Base-by-base conservation (phyloP, 2,329 filamentous ascomycete species). In the Biscogniauxia sp. region DNA sequence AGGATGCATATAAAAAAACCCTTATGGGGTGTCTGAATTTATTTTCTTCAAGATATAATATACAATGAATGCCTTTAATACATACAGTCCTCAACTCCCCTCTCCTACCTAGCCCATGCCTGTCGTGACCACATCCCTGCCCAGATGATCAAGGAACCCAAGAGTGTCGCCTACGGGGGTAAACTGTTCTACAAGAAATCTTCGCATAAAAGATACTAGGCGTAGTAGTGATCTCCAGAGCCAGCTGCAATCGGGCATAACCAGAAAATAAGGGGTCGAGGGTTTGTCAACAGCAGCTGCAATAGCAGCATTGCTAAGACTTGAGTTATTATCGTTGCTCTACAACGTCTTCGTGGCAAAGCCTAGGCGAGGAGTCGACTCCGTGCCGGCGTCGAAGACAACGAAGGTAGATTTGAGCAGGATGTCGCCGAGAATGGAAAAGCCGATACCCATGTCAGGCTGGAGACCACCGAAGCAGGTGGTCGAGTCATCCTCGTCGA, bases 401-500 rank as follows among this genome's bases (percentile, higher is more conserved):
- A 85, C 84, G 68, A 86, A 89, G 68, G 86, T 82, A 64, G 80
- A 80, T 82, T 89, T 89, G 61, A 90, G 79, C 76, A 88, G 87
- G 65, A 88, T 79, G 66, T 89, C 87, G 28, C 87, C 87, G 62
- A 86, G 85, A 74, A 90, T 89, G 68, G 78, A 81, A 70, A 87
- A 77, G 45, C 69, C 68, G 25, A 70, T 67, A 45, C 59, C 68
- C 8, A 51, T 32, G 54, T 63, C 63, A 49, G 67, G 75, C 79
- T 91, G 88, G 58, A 91, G 81, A 54, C 88, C 88, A 61, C 88
- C 88, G 68, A 81, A 89, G 80, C 88, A 90, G 45, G 60, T 77
- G 3, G 68, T 71, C 15, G 37, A 11, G 9, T 70, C 75, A 63
- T 78, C 77, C 20, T 70, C 75, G 20, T 78, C 79, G 51, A 79